Evolutionary conservation across 768 basidiomycete species (phyloP), one percentile per base, ranked within the genome.

Genomic region (Pseudohyphozyma bogoriensis): DNA sequence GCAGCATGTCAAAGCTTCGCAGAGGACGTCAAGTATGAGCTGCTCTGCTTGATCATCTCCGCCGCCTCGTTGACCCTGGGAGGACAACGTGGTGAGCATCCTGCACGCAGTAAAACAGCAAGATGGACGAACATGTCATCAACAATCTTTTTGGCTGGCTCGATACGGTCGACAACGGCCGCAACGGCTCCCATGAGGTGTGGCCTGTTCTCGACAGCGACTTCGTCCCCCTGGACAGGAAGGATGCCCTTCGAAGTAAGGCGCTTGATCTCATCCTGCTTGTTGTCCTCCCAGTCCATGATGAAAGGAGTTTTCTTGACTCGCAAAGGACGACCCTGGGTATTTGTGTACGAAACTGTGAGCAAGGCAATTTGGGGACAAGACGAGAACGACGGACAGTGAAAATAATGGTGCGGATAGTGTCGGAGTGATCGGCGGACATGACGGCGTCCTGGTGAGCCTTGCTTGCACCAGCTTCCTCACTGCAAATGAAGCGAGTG

Each of bases 281-380:
- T 26, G 74, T 87, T 87, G 67, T 78, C 79, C 69, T 89, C 83
- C 87, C 85, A 86, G 50, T 53, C 55, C 82, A 84, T 58, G 61
- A 93, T 81, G 72, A 89, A 95, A 22, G 86, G 82, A 3, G 88
- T 90, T 72, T 83, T 82, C 65, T 84, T 76, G 39, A 93, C 89
- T 40, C 91, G 82, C 67, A 95, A 76, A 24, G 92, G 91, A 35
- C 91, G 83, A 28, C 66, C 65, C 46, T 88, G 87, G 76, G n/a
- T 82, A 90, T 70, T 93, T 92, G 49, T n/a, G n/a, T n/a, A n/a
- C n/a, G n/a, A n/a, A n/a, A n/a, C n/a, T n/a, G n/a, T n/a, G n/a
- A n/a, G n/a, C n/a, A n/a, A n/a, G n/a, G n/a, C n/a, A n/a, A n/a
- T n/a, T n/a, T n/a, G 40, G n/a, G 6, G 7, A 42, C 7, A 42